These are phyloP conservation scores for Claviceps spartinae DNA, from an alignment of 2,329 filamentous ascomycete genomes.

Conservation along the genomic window DNA sequence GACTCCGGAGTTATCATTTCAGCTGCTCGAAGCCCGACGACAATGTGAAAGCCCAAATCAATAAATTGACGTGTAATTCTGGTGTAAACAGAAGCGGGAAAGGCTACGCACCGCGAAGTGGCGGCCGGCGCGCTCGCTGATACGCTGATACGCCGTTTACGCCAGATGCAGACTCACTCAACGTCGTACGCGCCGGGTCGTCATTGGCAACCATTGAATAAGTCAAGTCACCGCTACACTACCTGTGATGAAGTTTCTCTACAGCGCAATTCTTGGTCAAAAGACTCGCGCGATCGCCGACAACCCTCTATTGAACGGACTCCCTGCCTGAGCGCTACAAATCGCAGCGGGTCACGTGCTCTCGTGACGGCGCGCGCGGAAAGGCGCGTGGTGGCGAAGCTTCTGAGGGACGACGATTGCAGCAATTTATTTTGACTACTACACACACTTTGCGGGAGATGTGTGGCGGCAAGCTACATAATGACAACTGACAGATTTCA, in stretches of 20 bases:
- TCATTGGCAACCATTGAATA: neutral
- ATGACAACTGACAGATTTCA: slow-evolving; percentile 27
- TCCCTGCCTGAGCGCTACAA: too few relatives aligned
- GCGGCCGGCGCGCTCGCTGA: neutral
- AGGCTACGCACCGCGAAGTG: neutral
- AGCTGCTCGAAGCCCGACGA: neutral
- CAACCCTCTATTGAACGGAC: too few relatives aligned
- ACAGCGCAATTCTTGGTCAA: too few relatives aligned
- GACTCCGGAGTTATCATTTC: too few relatives aligned
- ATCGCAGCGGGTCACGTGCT: neutral
- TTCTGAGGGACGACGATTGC: neutral
- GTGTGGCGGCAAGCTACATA: neutral
- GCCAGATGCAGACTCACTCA: too few relatives aligned
- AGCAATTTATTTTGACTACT: neutral
- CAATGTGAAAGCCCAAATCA: neutral
- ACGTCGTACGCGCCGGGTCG: neutral
- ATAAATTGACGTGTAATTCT: neutral
- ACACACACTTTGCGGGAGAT: too few relatives aligned
- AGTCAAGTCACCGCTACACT: too few relatives aligned
- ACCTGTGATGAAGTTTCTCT: too few relatives aligned
- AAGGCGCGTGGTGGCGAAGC: neutral
- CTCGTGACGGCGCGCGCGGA: neutral
- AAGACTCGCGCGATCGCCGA: neutral
- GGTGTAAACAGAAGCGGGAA: neutral
- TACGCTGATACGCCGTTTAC: neutral